Evolutionary conservation across 2,329 filamentous ascomycete genomes (phyloP).

Genomic region (Pseudopyricularia javanii): DNA sequence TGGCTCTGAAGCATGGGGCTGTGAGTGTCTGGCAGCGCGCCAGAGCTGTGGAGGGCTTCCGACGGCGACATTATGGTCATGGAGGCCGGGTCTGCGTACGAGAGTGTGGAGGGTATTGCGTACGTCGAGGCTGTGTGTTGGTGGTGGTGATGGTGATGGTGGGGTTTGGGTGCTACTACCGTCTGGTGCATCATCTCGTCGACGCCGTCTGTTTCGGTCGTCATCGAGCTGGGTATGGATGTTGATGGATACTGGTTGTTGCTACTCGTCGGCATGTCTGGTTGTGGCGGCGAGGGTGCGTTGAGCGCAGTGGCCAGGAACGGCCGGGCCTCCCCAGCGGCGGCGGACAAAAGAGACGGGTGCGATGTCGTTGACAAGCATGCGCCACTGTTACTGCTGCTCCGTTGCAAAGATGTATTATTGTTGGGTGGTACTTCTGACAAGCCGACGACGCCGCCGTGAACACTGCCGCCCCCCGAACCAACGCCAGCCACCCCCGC

Average conservation of each 20-base stretch:
- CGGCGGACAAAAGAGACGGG: background rate
- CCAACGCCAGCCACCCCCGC: background rate
- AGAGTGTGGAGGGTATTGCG: slow-evolving; percentile 4
- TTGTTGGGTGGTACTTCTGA: background rate
- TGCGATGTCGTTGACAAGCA: slow-evolving; percentile 2
- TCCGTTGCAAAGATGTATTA: background rate
- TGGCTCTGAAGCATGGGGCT: slow-evolving; percentile 18
- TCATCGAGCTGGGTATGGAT: background rate
- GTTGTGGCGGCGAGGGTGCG: background rate
- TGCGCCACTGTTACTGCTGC: background rate
- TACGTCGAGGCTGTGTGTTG: background rate
- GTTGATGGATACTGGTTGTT: background rate
- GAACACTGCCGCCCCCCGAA: background rate
- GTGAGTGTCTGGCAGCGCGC: slow-evolving; percentile 12
- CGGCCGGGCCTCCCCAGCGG: background rate
- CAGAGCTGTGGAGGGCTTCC: slow-evolving; percentile 14
- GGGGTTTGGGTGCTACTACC: background rate
- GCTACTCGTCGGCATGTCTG: background rate
- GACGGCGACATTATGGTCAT: slow-evolving; percentile 27
- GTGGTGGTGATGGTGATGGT: background rate
- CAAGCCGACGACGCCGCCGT: background rate
- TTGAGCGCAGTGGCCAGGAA: slow-evolving; percentile 2
- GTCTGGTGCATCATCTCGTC: background rate
- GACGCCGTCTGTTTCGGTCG: background rate
- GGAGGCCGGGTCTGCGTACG: slow-evolving; percentile 21